Evolutionary conservation across 1,284 basidiomycete genomes (phyloP).

Genomic region (Vanrija sp.): DNA sequence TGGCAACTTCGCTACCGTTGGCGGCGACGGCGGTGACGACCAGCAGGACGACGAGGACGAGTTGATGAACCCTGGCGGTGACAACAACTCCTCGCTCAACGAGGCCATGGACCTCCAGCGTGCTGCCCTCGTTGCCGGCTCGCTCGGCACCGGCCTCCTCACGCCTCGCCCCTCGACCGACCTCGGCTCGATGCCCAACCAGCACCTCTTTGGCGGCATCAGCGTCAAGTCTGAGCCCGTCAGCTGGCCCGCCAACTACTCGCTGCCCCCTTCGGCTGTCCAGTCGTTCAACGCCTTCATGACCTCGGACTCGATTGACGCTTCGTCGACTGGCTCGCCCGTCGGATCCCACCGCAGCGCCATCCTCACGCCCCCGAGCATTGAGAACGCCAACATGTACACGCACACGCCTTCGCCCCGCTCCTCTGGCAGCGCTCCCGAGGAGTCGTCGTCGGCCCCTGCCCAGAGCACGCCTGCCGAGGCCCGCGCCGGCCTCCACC

Average conservation of each 20-base stretch:
- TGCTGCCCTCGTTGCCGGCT: slow-evolving; percentile 17
- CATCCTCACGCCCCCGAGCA: slow-evolving; percentile 30
- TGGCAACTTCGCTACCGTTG: slow-evolving; percentile 42
- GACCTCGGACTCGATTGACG: slow-evolving; percentile 23
- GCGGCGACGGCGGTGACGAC: slow-evolving; percentile 30
- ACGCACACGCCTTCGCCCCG: slow-evolving; percentile 33
- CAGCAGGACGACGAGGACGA: slow-evolving; percentile 36
- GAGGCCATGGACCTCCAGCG: slow-evolving; percentile 20
- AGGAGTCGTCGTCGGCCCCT: slow-evolving; percentile 3
- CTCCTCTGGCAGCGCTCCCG: slow-evolving; percentile 16
- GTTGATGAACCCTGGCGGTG: slow-evolving; percentile 7
- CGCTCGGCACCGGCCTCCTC: slow-evolving; percentile 22
- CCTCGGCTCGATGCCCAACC: slow-evolving; percentile 8
- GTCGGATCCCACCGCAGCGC: slow-evolving; percentile 15
- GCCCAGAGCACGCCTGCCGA: slow-evolving; percentile 4
- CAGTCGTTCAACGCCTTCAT: slow-evolving; percentile 27
- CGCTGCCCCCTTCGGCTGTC: slow-evolving; percentile 6
- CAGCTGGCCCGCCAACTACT: slow-evolving; percentile 10
- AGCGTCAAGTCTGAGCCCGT: background rate
- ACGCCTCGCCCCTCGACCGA: slow-evolving; percentile 35
- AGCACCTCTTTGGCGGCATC: background rate
- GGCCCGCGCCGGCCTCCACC: background rate
- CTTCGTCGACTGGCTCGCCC: slow-evolving; percentile 19
- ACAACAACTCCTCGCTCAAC: slow-evolving; percentile 4
- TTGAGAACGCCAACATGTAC: slow-evolving; percentile 13